phyloP scores from a whole-genome alignment of 768 basidiomycete species.

The Boletus rex-veris region DNA sequence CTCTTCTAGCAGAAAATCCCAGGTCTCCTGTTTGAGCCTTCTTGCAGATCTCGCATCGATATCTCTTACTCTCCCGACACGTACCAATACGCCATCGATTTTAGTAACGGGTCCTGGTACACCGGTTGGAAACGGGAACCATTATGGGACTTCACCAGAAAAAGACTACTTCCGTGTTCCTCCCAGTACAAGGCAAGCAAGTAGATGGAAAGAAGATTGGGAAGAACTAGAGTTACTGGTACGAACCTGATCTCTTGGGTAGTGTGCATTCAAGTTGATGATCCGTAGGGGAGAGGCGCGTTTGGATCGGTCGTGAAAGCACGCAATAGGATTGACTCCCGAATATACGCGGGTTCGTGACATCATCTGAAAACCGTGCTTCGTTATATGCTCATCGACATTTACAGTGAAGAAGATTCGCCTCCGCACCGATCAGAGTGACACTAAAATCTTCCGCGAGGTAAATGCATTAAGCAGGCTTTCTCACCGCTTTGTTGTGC shows the following conservation, averaged over 20 bases:
- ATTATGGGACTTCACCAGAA: slow-evolving; percentile 55
- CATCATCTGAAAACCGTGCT: background rate
- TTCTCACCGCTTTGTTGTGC: slow-evolving; percentile 86
- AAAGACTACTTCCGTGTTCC: slow-evolving; percentile 53
- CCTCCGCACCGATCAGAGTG: slow-evolving; percentile 71
- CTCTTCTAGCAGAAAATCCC: slow-evolving; percentile 50
- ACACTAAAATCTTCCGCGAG: slow-evolving; percentile 86
- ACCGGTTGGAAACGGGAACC: slow-evolving; percentile 41
- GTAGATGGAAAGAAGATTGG: slow-evolving; percentile 92
- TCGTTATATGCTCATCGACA: background rate
- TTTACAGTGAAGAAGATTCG: slow-evolving; percentile 82
- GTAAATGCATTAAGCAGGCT: slow-evolving; percentile 86
- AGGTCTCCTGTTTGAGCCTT: slow-evolving; percentile 53
- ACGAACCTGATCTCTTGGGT: slow-evolving; percentile 1
- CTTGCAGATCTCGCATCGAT: slow-evolving; percentile 54
- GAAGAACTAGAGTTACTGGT: slow-evolving; percentile 87
- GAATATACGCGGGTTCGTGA: slow-evolving; percentile 73
- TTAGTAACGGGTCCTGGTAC: slow-evolving; percentile 38
- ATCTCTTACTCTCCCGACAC: slow-evolving; percentile 26
- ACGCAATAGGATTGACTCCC: slow-evolving; percentile 78
- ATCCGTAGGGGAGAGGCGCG: slow-evolving; percentile 72
- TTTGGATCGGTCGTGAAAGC: slow-evolving; percentile 97
- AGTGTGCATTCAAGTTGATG: background rate
- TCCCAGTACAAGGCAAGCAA: slow-evolving; percentile 47
- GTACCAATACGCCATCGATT: slow-evolving; percentile 17